Evolutionary conservation across 352 stramenopile genomes (phyloP), one percentile per base, ranked within the genome.

Genomic region (Achlya hypogyna): DNA sequence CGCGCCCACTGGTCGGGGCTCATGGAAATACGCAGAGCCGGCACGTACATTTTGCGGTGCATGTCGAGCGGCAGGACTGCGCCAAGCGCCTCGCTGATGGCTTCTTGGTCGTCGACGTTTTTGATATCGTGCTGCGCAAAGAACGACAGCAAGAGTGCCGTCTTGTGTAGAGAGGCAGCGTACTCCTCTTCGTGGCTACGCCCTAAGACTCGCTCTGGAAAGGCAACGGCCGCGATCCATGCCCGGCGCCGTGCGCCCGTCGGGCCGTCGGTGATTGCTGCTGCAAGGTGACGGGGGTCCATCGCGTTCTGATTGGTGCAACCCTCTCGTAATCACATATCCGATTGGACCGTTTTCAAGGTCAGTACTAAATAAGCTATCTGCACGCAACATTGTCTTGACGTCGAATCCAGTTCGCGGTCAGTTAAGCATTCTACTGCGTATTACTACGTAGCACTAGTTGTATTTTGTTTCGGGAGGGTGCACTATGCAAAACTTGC

Each of bases 21-120:
- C 14, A 77, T 83, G 38, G 91, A 83, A 72, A 88, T 83, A 66
- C 82, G 76, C 4, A 96, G 67, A 10, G 82, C 87, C n/a, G 77
- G 78, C 1, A 87, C 69, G 62, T 88, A 85, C 75, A 91, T 86
- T 16, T 72, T 70, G 47, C 71, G 78, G 58, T 89, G 81, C 66
- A 92, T 75, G 40, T 87, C 77, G 10, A 78, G 73, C 12, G 63
- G 69, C 32, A 74, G 53, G 2, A 78, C 74, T 31, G 87, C 79
- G 28, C 80, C 81, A 23, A 88, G 64, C 0, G 74, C 76, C 2
- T 34, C 40, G 67, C 78, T 78, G 27, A 81, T 29, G 20, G 74
- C 70, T 66, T 79, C 67, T 59, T 79, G 74, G 8, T 78, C 74
- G 28, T 49, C 70, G 1, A 67, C 62, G 63, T 81, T 68, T 4